Evolutionary conservation across 768 basidiomycete genomes (phyloP).

Genomic region (Fibroporia radiculosa): DNA sequence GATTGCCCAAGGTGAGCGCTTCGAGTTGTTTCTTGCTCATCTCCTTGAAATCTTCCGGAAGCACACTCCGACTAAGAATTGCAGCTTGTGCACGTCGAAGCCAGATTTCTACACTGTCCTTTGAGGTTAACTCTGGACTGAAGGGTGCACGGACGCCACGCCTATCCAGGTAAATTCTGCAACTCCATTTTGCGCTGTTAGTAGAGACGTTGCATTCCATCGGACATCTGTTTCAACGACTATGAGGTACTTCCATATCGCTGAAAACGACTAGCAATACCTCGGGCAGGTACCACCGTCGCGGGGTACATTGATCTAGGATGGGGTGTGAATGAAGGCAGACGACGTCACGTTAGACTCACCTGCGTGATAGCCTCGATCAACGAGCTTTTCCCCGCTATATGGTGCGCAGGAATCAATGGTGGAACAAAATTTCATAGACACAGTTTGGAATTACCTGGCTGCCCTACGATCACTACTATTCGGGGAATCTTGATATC

Average conservation of each 20-base stretch:
- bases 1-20: constrained; percentile 16
- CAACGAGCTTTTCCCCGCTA: constrained; percentile 54
- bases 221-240: too few relatives aligned
- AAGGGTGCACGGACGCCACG: constrained; percentile 16
- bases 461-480: constrained; percentile 50
- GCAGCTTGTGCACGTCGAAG: constrained; percentile 41
- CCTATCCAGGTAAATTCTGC: constrained; percentile 18
- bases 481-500: constrained; percentile 42
- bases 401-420: too few relatives aligned
- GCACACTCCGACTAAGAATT: constrained; percentile 26
- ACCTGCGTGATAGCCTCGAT: constrained; percentile 53
- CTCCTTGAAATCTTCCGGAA: constrained; percentile 14
- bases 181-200: constrained; percentile 17
- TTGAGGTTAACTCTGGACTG: constrained; percentile 25
- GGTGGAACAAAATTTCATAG: too few relatives aligned
- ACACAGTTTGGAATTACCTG: too few relatives aligned
- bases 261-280: constrained; percentile 22
- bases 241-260: too few relatives aligned
- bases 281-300: constrained; percentile 56
- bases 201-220: constrained; percentile 10
- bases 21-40: constrained; percentile 22
- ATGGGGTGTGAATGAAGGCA: too few relatives aligned
- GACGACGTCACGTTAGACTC: too few relatives aligned
- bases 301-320: constrained; percentile 51
- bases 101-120: constrained; percentile 29